Evolutionary conservation across 2,329 filamentous ascomycete genomes (phyloP).

Genomic region (Colletotrichum lindemuthianum): DNA sequence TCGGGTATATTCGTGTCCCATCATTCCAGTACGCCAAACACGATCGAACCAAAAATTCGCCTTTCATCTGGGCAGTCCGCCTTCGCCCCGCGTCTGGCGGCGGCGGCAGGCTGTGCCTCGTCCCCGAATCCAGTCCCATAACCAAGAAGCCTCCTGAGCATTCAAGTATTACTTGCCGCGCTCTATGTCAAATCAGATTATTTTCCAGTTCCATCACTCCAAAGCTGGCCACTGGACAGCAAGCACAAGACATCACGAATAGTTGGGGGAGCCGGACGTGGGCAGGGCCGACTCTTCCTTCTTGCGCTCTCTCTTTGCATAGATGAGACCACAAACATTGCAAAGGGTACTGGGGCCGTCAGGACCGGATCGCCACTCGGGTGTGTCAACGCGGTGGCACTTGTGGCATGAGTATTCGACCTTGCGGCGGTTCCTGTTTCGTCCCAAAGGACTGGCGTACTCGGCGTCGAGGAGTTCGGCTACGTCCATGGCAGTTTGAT

Average conservation of each 20-base stretch:
- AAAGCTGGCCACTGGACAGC: background rate
- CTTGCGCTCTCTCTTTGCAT: constrained; percentile 41
- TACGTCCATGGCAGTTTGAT: background rate
- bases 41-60: background rate
- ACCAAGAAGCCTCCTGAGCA: no score
- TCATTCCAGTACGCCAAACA: constrained; percentile 13
- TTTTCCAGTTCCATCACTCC: background rate
- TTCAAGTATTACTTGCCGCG: no score
- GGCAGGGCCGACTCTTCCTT: constrained; percentile 28
- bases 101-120: background rate
- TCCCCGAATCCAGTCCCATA: no score
- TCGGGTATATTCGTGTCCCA: constrained; percentile 29
- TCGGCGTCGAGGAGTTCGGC: background rate
- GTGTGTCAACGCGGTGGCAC: constrained; percentile 79
- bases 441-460: background rate
- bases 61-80: background rate
- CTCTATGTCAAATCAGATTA: constrained; percentile 1
- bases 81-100: background rate
- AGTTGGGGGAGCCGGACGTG: constrained; percentile 6
- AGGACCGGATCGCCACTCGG: constrained; percentile 79
- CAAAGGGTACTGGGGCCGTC: constrained; percentile 78
- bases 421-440: constrained; percentile 42
- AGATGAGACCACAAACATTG: constrained; percentile 75
- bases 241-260: background rate
- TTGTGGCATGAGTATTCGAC: constrained; percentile 43